Percentiles rank a stretch among this genome's conserved stretches.
Evolutionary conservation across 2,329 filamentous ascomycete genomes (phyloP).

Genomic region (Colletotrichum godetiae): DNA sequence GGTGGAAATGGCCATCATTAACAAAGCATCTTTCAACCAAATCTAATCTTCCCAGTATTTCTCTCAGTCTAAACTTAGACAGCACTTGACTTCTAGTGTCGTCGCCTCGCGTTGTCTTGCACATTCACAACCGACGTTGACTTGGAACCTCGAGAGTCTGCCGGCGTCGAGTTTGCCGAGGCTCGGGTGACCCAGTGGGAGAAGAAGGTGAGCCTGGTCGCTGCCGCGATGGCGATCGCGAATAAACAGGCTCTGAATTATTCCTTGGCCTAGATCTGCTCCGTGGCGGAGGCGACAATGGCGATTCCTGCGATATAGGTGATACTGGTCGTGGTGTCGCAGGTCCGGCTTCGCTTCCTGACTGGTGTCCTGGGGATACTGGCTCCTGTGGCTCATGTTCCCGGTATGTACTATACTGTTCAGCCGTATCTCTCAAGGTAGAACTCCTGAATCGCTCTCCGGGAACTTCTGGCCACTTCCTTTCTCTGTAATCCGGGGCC

Average conservation of each 20-base stretch:
- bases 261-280: neutral
- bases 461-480: conserved; percentile 66
- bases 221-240: neutral
- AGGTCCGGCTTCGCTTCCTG: conserved; percentile 27
- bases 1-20: neutral
- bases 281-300: neutral
- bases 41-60: neutral
- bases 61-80: neutral
- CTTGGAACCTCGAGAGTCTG: neutral
- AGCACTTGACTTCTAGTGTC: neutral
- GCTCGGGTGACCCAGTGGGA: neutral
- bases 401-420: conserved; percentile 50
- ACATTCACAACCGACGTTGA: neutral
- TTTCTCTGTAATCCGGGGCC: conserved; percentile 58
- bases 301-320: neutral
- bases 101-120: neutral
- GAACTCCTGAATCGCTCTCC: conserved; percentile 61
- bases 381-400: conserved; percentile 46
- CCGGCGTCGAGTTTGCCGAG: neutral
- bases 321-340: neutral
- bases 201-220: neutral
- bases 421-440: conserved; percentile 42
- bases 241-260: neutral
- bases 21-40: neutral
- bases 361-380: conserved; percentile 32